Base-by-base conservation (phyloP, 495 filamentous ascomycete genomes). In the Aspergillus funiculosus region DNA sequence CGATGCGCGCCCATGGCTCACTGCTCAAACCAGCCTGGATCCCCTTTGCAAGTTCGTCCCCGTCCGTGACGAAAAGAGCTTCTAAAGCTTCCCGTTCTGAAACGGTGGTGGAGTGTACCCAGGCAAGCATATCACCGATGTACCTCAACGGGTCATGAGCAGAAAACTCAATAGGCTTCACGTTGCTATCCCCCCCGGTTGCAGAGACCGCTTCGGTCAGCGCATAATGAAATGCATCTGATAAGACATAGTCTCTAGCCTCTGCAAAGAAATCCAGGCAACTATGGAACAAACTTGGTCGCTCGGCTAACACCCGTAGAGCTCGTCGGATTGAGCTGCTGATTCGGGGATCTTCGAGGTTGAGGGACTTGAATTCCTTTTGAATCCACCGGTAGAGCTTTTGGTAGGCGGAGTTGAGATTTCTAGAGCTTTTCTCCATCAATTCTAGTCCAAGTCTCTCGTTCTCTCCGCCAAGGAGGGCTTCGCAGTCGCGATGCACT, bases 41-140 rank as follows among this genome's bases (percentile, higher is more conserved):
- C 3, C 85, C 86, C 46, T 80, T 85, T 26, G 84, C 86, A 50
- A 95, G 85, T 51, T 95, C 87, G 46, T 92, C 86, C n/a, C 87
- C 90, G 42, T 95, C 89, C 1, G 83, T 81, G 25, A 95, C 83
- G 59, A 97, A 97, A 4, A 99, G 68, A 3, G 85, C 81, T 58
- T 96, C 92, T 13, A 99, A 72, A 2, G 91, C 87, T 63, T 99
- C 92, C 31, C 87, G 77, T 63, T 99, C 92, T 14, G 89, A 90
- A 0, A 97, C 92, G 0, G 91, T 80, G 5, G 89, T 84, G 1
- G 94, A 96, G 59, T 99, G 92, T 2, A 82, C 80, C 92, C 92
- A 99, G 5, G 92, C 92, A 11, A 97, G 77, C 91, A 99, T 97
- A 59, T 99, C 92, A 15, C 92, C 90, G 14, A 94, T 82, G 57